Percentiles rank a stretch among this genome's conserved stretches.
Evolutionary conservation across 495 filamentous ascomycete genomes (phyloP).

Genomic region (Rusavskia elegans): DNA sequence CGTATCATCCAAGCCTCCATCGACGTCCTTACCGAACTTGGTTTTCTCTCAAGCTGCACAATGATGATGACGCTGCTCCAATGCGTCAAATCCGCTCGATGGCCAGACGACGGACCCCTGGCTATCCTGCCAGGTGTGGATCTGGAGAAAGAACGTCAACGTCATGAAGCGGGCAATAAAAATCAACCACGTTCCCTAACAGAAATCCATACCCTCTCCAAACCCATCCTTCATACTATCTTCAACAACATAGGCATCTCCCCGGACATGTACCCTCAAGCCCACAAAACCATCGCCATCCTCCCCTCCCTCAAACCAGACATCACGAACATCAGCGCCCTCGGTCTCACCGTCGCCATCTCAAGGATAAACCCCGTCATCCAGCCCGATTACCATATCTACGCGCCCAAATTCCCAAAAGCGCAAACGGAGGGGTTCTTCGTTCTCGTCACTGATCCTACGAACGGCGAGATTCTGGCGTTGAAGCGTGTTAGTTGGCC

Average conservation of each 20-base stretch:
- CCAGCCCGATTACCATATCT: constrained; percentile 53
- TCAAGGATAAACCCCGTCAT: constrained; percentile 48
- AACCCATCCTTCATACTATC: constrained; percentile 12
- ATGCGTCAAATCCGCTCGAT: constrained; percentile 79
- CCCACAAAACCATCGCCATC: constrained; percentile 40
- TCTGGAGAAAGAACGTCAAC: constrained; percentile 18
- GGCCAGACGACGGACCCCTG: constrained; percentile 69
- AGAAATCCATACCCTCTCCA: constrained; percentile 12
- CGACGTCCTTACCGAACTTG: constrained; percentile 86
- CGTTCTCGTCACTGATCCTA: constrained; percentile 50
- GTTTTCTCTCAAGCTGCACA: constrained; percentile 53
- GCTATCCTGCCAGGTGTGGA: constrained; percentile 71
- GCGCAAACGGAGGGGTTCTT: constrained; percentile 93
- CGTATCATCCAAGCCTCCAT: constrained; percentile 87
- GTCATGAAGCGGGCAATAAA: not conserved
- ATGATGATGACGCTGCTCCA: constrained; percentile 78
- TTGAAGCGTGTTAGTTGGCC: constrained; percentile 76
- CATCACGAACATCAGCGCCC: constrained; percentile 40
- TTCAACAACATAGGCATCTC: constrained; percentile 15
- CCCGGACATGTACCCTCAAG: constrained; percentile 13
- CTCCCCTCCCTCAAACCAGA: constrained; percentile 57
- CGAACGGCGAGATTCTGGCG: constrained; percentile 59
- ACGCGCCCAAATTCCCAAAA: constrained; percentile 81
- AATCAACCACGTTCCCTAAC: constrained; percentile 10
- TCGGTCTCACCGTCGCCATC: constrained; percentile 45